Evolutionary conservation across 441 rosid species (phyloP).

Genomic region (Flueggea neowawraea): DNA sequence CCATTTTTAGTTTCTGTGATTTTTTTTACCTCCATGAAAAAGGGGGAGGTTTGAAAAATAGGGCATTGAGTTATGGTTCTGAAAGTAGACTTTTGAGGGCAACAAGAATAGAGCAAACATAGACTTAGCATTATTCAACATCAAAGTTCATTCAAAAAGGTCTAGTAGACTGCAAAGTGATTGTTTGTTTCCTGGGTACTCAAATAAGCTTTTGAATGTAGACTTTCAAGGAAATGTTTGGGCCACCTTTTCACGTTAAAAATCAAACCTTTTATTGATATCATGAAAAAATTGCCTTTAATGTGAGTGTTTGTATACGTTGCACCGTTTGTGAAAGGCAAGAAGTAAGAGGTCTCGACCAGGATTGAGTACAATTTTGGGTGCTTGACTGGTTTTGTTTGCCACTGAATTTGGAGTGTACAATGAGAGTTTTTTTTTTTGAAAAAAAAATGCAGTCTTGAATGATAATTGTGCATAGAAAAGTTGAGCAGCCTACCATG

Average conservation of each 20-base stretch:
- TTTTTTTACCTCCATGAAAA: conserved; percentile 1
- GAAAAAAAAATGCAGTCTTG: too few species aligned
- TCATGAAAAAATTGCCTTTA: conserved; percentile 1
- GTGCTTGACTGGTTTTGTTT: not conserved
- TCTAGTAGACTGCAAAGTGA: not conserved
- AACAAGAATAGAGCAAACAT: not conserved
- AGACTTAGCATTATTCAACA: not conserved
- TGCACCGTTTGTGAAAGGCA: not conserved
- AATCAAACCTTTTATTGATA: conserved; percentile 2
- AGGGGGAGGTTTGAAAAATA: not conserved
- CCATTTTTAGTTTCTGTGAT: not conserved
- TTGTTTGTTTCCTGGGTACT: conserved; percentile 1
- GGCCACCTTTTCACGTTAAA: conserved; percentile 5
- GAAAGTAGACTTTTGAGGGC: not conserved
- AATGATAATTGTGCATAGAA: too few species aligned
- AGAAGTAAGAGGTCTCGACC: not conserved
- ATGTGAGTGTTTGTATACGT: not conserved
- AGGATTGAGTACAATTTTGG: not conserved
- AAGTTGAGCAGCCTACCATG: too few species aligned
- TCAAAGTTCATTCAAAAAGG: not conserved
- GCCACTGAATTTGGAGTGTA: too few species aligned
- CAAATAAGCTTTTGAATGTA: conserved; percentile 16
- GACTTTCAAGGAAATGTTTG: conserved; percentile 8
- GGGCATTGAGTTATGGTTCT: not conserved
- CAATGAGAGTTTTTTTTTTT: not conserved